These are phyloP conservation scores for Cenchrus purpureus DNA, from an alignment of 176 grass and related monocot species.

Conservation along the genomic window DNA sequence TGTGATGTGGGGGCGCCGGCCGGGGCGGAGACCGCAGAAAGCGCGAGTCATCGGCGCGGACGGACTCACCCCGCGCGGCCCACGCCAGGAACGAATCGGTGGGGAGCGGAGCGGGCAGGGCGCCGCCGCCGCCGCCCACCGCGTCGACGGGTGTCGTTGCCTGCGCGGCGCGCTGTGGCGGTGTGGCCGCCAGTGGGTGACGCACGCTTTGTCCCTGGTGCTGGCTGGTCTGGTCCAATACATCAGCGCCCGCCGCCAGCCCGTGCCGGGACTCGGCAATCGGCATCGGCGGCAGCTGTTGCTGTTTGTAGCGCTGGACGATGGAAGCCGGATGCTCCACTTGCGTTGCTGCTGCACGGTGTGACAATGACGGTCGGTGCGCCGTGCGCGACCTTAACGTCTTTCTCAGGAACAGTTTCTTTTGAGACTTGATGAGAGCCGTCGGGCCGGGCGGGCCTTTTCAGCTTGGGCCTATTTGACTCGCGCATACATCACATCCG, in stretches of 20 bases:
- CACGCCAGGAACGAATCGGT: background rate
- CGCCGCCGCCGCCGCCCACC: background rate
- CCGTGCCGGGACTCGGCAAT: too few species aligned
- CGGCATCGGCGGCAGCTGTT: background rate
- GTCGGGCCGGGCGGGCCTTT: too few species aligned
- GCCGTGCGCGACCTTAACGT: background rate
- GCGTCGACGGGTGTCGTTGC: background rate
- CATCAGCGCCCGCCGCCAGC: too few species aligned
- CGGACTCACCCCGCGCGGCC: background rate
- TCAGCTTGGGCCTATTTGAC: background rate
- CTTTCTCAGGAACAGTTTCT: background rate
- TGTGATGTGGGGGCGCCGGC: slow-evolving; percentile 20
- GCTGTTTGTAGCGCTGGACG: background rate
- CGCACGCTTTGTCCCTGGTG: too few species aligned
- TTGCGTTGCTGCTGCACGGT: background rate
- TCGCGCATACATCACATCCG: background rate
- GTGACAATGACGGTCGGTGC: background rate
- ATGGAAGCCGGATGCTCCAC: background rate
- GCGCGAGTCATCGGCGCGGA: slow-evolving; percentile 29
- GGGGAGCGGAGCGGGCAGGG: background rate
- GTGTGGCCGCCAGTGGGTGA: background rate
- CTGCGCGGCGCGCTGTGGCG: background rate
- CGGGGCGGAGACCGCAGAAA: slow-evolving; percentile 25
- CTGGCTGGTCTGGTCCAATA: too few species aligned
- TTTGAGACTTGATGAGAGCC: too few species aligned